These are phyloP conservation scores for Ceratobasidium sp. DNA, from an alignment of 1,284 basidiomycete species.

Conservation along the genomic window DNA sequence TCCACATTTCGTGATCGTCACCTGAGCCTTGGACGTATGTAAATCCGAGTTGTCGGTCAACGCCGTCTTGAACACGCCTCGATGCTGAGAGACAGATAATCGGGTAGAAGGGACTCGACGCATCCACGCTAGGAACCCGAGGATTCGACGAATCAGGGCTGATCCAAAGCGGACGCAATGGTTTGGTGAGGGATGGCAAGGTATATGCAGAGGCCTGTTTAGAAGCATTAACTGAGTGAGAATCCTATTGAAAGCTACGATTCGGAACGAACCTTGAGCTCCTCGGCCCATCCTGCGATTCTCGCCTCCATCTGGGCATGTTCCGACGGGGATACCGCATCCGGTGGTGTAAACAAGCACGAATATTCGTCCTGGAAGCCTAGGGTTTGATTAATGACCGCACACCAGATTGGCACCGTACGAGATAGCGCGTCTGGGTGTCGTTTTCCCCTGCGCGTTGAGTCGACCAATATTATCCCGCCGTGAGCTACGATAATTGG, in stretches of 20 bases:
- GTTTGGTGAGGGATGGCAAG: slow-evolving; percentile 61
- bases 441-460: slow-evolving; percentile 91
- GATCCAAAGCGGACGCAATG: slow-evolving; percentile 75
- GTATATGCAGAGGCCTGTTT: slow-evolving; percentile 66
- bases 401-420: slow-evolving; percentile 96
- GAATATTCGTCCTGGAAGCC: slow-evolving; percentile 55
- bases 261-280: slow-evolving; percentile 65
- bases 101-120: slow-evolving; percentile 62
- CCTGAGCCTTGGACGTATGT: slow-evolving; percentile 89
- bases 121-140: slow-evolving; percentile 49
- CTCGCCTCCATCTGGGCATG: slow-evolving; percentile 73
- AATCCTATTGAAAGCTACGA: no score
- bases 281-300: slow-evolving; percentile 72
- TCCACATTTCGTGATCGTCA: slow-evolving; percentile 90
- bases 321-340: slow-evolving; percentile 60
- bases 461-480: slow-evolving; percentile 90
- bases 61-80: slow-evolving; percentile 65
- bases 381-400: slow-evolving; percentile 85
- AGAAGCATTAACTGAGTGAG: no score
- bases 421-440: slow-evolving; percentile 96
- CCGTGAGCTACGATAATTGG: slow-evolving; percentile 58
- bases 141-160: slow-evolving; percentile 65
- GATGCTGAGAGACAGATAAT: slow-evolving; percentile 84
- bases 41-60: slow-evolving; percentile 72
- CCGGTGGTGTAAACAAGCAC: slow-evolving; percentile 73